Conservation (phyloP, 495 filamentous ascomycete species). For the Hyaloscypha bicolor region DNA sequence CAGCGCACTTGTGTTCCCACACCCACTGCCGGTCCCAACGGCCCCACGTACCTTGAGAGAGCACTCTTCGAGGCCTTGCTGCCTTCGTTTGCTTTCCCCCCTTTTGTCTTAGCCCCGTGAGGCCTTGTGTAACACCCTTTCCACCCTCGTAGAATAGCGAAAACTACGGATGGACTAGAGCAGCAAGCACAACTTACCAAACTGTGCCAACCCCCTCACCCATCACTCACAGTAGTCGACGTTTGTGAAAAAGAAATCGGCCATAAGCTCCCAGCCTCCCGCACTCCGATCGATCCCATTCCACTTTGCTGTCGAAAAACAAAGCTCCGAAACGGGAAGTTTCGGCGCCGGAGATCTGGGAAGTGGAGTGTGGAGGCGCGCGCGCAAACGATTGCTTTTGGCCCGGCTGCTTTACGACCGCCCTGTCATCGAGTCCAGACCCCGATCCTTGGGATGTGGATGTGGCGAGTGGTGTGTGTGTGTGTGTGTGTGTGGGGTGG, state of each 20-base stretch:
- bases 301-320: neutral
- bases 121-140: neutral
- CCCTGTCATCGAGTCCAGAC: neutral
- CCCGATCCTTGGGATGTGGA: neutral
- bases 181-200: neutral
- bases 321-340: neutral
- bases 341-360: neutral
- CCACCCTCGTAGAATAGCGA: neutral
- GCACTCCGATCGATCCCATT: neutral
- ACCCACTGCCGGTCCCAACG: neutral
- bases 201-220: too few species aligned
- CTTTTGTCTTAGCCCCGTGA: neutral
- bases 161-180: neutral
- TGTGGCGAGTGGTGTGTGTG: neutral
- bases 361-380: neutral
- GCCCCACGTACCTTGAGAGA: neutral
- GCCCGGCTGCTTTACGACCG: neutral
- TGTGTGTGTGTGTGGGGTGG: too few species aligned
- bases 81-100: neutral
- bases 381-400: conserved; percentile 1
- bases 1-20: neutral
- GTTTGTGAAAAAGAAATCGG: neutral
- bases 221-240: neutral
- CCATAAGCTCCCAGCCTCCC: neutral
- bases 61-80: neutral